Evolutionary conservation across 768 basidiomycete species (phyloP).

Genomic region (Agrocybe chaxingu): DNA sequence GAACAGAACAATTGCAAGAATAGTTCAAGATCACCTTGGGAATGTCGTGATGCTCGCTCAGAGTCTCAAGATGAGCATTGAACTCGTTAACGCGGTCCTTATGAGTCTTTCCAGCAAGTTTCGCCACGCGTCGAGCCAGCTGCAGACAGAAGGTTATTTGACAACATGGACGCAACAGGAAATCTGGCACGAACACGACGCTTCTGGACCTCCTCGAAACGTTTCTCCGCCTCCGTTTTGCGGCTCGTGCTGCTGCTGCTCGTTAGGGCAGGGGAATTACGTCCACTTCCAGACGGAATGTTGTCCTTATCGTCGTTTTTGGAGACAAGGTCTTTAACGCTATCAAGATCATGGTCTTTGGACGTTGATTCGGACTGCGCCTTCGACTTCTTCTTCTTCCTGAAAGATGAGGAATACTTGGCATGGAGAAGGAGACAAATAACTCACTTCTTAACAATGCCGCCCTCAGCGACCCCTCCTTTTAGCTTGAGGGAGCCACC

Average conservation of each 20-base stretch:
- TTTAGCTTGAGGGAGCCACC: conserved; percentile 91
- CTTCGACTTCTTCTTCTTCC: conserved; percentile 87
- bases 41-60: conserved; percentile 94
- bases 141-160: conserved; percentile 24
- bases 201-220: conserved; percentile 86
- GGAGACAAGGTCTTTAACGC: conserved; percentile 46
- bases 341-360: conserved; percentile 42
- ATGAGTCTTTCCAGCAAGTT: conserved; percentile 80
- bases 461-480: conserved; percentile 74
- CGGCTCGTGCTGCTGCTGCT: conserved; percentile 47
- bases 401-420: conserved; percentile 22
- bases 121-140: conserved; percentile 74
- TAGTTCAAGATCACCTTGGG: conserved; percentile 59
- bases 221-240: conserved; percentile 84
- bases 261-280: conserved; percentile 57
- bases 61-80: conserved; percentile 78
- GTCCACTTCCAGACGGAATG: conserved; percentile 52
- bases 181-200: conserved; percentile 53
- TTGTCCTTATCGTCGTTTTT: conserved; percentile 45
- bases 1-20: conserved; percentile 3
- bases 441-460: conserved; percentile 78
- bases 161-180: not conserved
- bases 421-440: conserved; percentile 9
- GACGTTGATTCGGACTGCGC: conserved; percentile 47
- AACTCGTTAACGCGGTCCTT: conserved; percentile 93